Evolutionary conservation across 2,329 filamentous ascomycete genomes (phyloP), one percentile per base, ranked within the genome.

Genomic region (Beauveria caledonica): DNA sequence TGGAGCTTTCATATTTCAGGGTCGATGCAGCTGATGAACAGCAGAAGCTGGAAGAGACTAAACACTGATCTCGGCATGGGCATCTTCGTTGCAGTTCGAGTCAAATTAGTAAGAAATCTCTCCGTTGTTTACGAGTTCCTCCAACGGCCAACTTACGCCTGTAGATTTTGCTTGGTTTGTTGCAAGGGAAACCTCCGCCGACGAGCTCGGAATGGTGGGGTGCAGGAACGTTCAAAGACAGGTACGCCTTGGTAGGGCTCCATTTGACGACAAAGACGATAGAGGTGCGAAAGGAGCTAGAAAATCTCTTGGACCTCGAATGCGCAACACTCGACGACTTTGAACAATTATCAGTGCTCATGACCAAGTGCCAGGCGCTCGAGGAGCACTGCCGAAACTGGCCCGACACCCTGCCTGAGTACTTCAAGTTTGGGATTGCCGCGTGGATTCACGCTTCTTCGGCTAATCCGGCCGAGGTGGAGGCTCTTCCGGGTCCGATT

Each of bases 21-120:
- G n/a, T 57, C 53, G 19, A 48, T 48, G 44, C 53, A 57, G 44
- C 42, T 57, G 17, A 57, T 57, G 42, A 57, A 57, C 27, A 57
- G 53, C 42, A 57, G 53, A 39, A 57, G 53, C 44, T 57, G 53
- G 53, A 57, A 57, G 23, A 48, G 25, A 17, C 53, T 57, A 10
- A 48, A 57, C 19, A 36, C 53, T 45, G 53, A 57, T 25, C 27
- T 57, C 5, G 53, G 53, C 11, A 57, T 57, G 53, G 19, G 53
- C 8, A 23, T 57, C 4, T 57, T 57, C 21, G 53, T 57, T 8
- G 53, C 53, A 11, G 53, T 57, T 3, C 53, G 53, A 33, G 53
- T 48, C 27, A 46, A 57, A 23, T 46, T 57, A 19, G 53, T 57
- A 39, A 36, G 53, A 17, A 1, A 17, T 13, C 10, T 4, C n/a